Base-by-base conservation (phyloP, 202 grass and related monocot genomes). In the Panicum hallii region DNA sequence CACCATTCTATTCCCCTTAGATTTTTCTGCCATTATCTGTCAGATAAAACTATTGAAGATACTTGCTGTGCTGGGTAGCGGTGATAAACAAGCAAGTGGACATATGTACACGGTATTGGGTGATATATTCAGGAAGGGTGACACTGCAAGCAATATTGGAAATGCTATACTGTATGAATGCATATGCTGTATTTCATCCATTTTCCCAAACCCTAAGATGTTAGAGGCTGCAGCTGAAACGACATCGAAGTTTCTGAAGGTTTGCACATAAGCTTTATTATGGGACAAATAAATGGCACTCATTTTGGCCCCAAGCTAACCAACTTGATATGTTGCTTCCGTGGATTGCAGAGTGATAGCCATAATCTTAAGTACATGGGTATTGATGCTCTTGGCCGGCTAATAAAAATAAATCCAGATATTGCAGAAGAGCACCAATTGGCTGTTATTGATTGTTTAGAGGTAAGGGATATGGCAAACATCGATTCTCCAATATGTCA, bases 281-380 rank as follows among this genome's bases (percentile, higher is more conserved):
- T 61, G 28, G 13, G 20, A 40, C 19, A 28, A 50, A 74, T 53
- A 81, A 72, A 45, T 54, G 32, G 23, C 44, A 64, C 63, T 67
- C 20, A 47, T 80, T 32, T 11, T 77, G 4, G 70, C 32, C 67
- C 62, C 20, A 85, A 65, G 22, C 78, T 90, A 78, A 79, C 63
- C 63, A 5, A 9, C 19, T 81, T 89, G 53, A 54, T 79, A 62
- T 38, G 36, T 63, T 45, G 28, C 0, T n/a, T 86, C 79, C 67
- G 1, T 66, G 72, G 11, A 82, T 86, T 77, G 43, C 88, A 99
- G 97, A 99, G 97, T 82, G 97, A 97, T 56, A 99, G 93, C 76
- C 94, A 99, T 80, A 99, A 99, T 90, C 94, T 99, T 76, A 99
- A 99, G 79, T 99, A 99, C 67, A 93, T 99, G 97, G 97, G 97